A percentile compares a stretch with the other conserved stretches of the same genome.
Conservation (phyloP, 768 basidiomycete species). For the Lactarius pseudohatsudake region DNA sequence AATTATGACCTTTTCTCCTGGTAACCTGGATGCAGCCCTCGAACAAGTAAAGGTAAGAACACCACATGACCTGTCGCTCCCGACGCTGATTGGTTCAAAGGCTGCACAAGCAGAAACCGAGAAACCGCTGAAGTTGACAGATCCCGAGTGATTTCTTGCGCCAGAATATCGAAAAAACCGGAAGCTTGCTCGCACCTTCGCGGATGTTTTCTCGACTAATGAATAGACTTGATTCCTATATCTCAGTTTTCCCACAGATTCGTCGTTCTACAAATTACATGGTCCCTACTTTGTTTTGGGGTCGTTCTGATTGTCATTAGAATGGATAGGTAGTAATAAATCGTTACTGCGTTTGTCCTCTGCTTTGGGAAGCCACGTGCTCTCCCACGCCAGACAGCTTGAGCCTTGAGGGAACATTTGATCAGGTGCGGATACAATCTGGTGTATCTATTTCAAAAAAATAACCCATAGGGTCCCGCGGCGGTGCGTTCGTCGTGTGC, state of each 20-base stretch:
- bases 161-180: background rate
- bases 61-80: too few species aligned
- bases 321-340: background rate
- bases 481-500: background rate
- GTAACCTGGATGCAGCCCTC: background rate
- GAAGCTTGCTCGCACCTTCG: background rate
- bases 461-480: background rate
- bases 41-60: conserved; percentile 15
- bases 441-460: background rate
- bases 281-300: background rate
- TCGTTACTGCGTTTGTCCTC: background rate
- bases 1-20: background rate
- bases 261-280: background rate
- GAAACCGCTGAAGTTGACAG: background rate
- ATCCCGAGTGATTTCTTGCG: conserved; percentile 1
- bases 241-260: background rate
- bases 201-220: background rate
- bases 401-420: background rate
- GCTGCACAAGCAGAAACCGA: conserved; percentile 10
- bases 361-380: background rate
- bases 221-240: conserved; percentile 6
- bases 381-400: background rate
- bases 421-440: background rate
- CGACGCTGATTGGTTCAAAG: conserved; percentile 3
- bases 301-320: background rate